Conservation (phyloP, 2,329 filamentous ascomycete genomes). For the Cryphonectria parasitica region DNA sequence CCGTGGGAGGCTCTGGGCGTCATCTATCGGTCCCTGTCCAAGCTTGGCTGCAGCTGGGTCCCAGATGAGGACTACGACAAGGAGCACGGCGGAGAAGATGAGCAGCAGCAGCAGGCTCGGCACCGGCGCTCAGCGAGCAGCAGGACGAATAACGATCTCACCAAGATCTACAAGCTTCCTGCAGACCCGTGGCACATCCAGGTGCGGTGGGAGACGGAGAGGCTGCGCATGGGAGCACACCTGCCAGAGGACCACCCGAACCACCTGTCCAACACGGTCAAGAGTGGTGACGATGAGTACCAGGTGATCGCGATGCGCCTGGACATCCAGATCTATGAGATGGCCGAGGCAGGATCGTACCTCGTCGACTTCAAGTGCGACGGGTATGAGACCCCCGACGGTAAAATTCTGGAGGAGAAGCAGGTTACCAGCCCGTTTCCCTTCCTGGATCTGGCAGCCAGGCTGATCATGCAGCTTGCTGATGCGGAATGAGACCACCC, state of each 20-base stretch:
- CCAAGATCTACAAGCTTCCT: slow-evolving; percentile 77
- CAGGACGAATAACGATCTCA: slow-evolving; percentile 52
- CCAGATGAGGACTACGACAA: slow-evolving; percentile 63
- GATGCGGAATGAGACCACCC: slow-evolving; percentile 64
- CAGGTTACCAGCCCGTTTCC: slow-evolving; percentile 94
- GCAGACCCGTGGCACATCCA: slow-evolving; percentile 95
- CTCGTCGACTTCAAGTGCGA: slow-evolving; percentile 99
- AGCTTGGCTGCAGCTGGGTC: slow-evolving; percentile 89
- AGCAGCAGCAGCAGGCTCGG: slow-evolving; percentile 45
- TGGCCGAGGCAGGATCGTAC: slow-evolving; percentile 82
- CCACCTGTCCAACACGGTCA: slow-evolving; percentile 36
- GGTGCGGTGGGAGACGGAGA: slow-evolving; percentile 83
- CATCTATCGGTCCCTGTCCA: slow-evolving; percentile 88
- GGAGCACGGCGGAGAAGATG: slow-evolving; percentile 47
- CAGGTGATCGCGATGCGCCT: slow-evolving; percentile 90
- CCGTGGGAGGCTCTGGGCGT: slow-evolving; percentile 93
- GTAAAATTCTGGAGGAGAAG: slow-evolving; percentile 84
- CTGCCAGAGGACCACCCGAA: slow-evolving; percentile 37
- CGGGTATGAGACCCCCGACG: slow-evolving; percentile 82
- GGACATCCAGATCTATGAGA: slow-evolving; percentile 93
- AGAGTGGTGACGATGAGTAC: slow-evolving; percentile 49
- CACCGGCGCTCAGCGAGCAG: slow-evolving; percentile 38
- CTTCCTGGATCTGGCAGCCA: slow-evolving; percentile 90
- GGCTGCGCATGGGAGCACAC: slow-evolving; percentile 45
- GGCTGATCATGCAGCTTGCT: slow-evolving; percentile 89